Conservation (phyloP, 2,329 filamentous ascomycete species). For the Fusarium tupiense region DNA sequence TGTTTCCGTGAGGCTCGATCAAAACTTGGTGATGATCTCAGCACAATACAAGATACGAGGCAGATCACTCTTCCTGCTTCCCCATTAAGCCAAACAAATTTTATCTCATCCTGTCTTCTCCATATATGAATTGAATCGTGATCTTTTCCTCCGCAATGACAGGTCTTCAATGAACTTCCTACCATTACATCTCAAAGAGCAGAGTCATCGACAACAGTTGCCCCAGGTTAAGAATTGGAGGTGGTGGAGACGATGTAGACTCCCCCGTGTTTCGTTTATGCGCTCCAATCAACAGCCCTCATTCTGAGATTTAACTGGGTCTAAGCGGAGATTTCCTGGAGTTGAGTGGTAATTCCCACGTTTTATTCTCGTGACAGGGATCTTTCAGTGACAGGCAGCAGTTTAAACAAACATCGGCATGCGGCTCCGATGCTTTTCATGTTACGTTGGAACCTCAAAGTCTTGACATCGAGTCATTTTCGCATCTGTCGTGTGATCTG, state of each 20-base stretch:
- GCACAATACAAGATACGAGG: not conserved
- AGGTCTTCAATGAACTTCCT: not conserved
- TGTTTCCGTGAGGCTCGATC: conserved; percentile 13
- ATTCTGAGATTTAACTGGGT: not conserved
- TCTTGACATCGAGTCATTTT: not conserved
- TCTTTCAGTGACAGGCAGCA: not conserved
- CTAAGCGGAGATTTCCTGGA: not conserved
- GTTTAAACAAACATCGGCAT: not conserved
- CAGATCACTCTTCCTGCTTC: not conserved
- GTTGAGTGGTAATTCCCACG: not conserved
- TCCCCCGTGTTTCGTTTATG: conserved; percentile 10
- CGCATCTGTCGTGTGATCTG: not conserved
- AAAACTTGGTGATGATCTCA: not conserved
- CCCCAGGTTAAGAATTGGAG: not conserved
- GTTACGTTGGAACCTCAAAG: not conserved
- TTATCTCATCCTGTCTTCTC: fast-evolving
- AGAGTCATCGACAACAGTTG: not conserved
- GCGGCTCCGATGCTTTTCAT: not conserved
- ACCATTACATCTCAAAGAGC: fast-evolving
- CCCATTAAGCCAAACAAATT: not conserved
- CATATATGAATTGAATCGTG: fast-evolving
- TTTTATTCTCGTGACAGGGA: conserved; percentile 1
- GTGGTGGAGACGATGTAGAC: not conserved
- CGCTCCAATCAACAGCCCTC: conserved; percentile 1
- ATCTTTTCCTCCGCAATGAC: no score